Evolutionary conservation across 768 basidiomycete species (phyloP).

Genomic region (Phanerochaete carnosa): DNA sequence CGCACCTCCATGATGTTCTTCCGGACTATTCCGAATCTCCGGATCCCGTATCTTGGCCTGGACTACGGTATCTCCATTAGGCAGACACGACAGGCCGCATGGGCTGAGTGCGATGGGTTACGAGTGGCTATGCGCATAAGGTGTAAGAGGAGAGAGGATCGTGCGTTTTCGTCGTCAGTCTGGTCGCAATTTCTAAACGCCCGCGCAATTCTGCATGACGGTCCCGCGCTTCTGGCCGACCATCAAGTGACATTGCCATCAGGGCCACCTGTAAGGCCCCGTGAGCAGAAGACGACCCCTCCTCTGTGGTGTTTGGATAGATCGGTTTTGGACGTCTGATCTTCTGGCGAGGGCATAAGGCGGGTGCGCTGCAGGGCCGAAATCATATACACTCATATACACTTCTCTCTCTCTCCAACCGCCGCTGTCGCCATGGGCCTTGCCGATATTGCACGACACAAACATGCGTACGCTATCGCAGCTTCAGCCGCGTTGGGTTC

Average conservation of each 20-base stretch:
- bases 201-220: not conserved
- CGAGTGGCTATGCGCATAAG: not conserved
- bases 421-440: not conserved
- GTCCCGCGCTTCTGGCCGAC: not conserved
- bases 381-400: not conserved
- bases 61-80: not conserved
- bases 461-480: constrained; percentile 45
- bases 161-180: too few relatives aligned
- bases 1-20: not conserved
- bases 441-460: constrained; percentile 23
- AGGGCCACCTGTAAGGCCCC: not conserved
- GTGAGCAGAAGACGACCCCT: not conserved
- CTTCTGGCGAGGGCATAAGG: not conserved
- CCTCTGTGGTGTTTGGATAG: not conserved
- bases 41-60: not conserved
- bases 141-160: not conserved
- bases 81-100: not conserved
- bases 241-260: not conserved
- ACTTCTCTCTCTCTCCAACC: not conserved
- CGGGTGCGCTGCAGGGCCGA: not conserved
- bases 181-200: not conserved
- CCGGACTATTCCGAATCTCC: not conserved
- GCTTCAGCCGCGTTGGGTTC: constrained; percentile 44
- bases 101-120: not conserved
- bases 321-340: not conserved